These are phyloP conservation scores for Exsudoporus frostii DNA, from an alignment of 768 basidiomycete genomes.

Conservation along the genomic window DNA sequence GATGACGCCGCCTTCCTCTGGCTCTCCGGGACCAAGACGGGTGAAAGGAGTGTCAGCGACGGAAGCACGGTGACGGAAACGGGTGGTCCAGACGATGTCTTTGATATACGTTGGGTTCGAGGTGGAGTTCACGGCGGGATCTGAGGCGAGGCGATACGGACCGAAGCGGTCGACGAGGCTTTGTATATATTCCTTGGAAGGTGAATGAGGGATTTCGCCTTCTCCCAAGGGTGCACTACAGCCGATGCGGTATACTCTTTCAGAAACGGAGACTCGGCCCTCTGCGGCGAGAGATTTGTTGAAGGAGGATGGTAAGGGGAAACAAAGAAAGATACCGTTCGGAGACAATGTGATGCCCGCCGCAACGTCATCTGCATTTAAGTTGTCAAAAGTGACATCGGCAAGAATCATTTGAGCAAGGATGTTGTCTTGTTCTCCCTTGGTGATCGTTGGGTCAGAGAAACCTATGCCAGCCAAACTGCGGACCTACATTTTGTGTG, in stretches of 20 bases:
- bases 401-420: conserved; percentile 44
- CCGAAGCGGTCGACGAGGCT: conserved; percentile 39
- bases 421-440: conserved; percentile 24
- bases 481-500: conserved; percentile 37
- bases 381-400: conserved; percentile 38
- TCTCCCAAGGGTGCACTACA: conserved; percentile 35
- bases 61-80: conserved; percentile 44
- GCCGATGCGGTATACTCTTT: conserved; percentile 38
- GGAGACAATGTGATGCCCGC: conserved; percentile 23
- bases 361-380: background rate
- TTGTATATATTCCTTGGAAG: conserved; percentile 43
- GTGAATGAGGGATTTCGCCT: conserved; percentile 36
- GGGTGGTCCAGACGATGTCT: conserved; percentile 43
- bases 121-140: conserved; percentile 32
- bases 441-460: conserved; percentile 38
- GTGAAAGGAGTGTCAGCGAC: conserved; percentile 40
- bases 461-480: conserved; percentile 40
- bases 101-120: conserved; percentile 32
- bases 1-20: conserved; percentile 14
- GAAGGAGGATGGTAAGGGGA: conserved; percentile 36
- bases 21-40: conserved; percentile 20
- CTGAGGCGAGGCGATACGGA: conserved; percentile 32
- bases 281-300: conserved; percentile 14
- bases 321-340: conserved; percentile 33
- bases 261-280: conserved; percentile 4